Percentiles rank a stretch among this genome's conserved stretches.
Evolutionary conservation across 208 protist genomes (phyloP).

Genomic region (Blechomonas ayalai): DNA sequence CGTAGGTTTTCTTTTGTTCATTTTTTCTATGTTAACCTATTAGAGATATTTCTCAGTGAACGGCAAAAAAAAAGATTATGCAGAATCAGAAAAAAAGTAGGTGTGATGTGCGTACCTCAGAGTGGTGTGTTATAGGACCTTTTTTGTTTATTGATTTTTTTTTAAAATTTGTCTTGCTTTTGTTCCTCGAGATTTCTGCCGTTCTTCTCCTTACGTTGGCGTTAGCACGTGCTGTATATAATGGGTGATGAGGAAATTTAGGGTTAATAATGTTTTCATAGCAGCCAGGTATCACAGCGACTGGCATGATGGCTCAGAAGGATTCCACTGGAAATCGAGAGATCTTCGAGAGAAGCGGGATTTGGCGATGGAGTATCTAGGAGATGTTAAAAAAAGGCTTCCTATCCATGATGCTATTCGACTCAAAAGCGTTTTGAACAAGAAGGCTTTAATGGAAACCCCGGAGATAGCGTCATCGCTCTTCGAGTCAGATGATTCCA

Average conservation of each 20-base stretch:
- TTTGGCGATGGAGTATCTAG: constrained; percentile 53
- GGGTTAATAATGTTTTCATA: constrained; percentile 1
- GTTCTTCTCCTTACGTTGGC: too few species aligned
- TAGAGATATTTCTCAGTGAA: constrained; percentile 1
- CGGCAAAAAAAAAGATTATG: neutral
- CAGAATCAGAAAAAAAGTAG: neutral
- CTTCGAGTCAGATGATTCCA: constrained; percentile 3
- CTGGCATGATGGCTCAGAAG: constrained; percentile 42
- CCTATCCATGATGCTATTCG: constrained; percentile 69
- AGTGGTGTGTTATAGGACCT: too few species aligned
- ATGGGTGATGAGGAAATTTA: too few species aligned
- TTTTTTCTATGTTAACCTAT: too few species aligned
- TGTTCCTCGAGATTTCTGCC: too few species aligned
- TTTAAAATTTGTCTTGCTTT: too few species aligned
- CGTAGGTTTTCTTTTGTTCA: too few species aligned
- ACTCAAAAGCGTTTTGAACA: constrained; percentile 24
- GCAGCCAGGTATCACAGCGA: neutral
- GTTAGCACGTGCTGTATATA: too few species aligned
- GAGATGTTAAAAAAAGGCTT: constrained; percentile 62
- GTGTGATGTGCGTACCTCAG: too few species aligned
- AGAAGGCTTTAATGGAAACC: constrained; percentile 7
- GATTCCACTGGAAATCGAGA: constrained; percentile 62
- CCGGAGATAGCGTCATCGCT: constrained; percentile 1
- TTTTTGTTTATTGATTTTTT: too few species aligned
- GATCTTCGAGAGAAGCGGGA: constrained; percentile 54